Percentiles rank a stretch among this genome's conserved stretches.
phyloP scores from a whole-genome alignment of 257 asterid species.

The Forsythia viridissima region DNA sequence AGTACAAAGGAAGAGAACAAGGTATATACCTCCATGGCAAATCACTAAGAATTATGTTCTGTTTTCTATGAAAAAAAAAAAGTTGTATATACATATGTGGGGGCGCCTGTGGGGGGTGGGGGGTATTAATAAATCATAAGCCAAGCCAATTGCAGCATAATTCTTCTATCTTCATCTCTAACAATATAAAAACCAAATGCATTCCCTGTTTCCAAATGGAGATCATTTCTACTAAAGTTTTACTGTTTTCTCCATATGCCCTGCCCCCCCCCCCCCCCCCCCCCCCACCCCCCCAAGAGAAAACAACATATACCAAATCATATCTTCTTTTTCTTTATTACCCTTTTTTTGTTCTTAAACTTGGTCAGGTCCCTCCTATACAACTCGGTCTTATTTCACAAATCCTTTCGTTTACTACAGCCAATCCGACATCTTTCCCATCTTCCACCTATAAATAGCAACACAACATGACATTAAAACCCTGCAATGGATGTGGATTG shows the following conservation, averaged over 20 bases:
- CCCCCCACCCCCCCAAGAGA: neutral
- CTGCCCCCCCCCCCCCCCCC: constrained; percentile 4
- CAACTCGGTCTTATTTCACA: constrained; percentile 18
- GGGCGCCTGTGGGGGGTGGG: neutral
- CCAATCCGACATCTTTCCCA: constrained; percentile 16
- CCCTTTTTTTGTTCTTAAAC: constrained; percentile 16
- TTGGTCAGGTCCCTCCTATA: constrained; percentile 29
- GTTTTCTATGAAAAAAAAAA: neutral
- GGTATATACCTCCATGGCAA: neutral
- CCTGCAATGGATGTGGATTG: constrained; percentile 20
- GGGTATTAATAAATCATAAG: neutral
- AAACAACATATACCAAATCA: constrained; percentile 24
- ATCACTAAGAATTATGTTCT: neutral
- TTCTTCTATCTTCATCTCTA: neutral
- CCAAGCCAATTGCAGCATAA: neutral
- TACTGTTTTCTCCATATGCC: constrained; percentile 11
- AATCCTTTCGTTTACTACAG: constrained; percentile 9
- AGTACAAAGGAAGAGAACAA: neutral
- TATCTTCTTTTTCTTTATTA: constrained; percentile 9
- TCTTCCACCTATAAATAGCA: constrained; percentile 17
- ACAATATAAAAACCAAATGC: neutral
- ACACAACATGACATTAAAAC: constrained; percentile 4
- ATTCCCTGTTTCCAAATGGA: constrained; percentile 17
- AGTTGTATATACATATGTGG: neutral
- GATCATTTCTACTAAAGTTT: constrained; percentile 6